Percentiles rank a stretch among this genome's conserved stretches.
Evolutionary conservation across 805 yeast species (phyloP).

Genomic region (Saturnispora serradocipensis): DNA sequence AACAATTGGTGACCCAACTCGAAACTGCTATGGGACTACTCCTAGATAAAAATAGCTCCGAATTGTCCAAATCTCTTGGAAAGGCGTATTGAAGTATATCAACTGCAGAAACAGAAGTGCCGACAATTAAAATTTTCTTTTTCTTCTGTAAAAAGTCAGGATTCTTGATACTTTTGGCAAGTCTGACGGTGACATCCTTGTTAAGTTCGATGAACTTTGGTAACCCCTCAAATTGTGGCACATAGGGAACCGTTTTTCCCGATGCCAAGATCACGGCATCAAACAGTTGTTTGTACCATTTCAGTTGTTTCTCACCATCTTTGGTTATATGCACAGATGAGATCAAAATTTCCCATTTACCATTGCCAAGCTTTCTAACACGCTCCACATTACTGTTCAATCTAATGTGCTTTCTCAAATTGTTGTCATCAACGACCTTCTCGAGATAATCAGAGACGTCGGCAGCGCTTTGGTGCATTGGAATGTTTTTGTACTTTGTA

Average conservation of each 20-base stretch:
- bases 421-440: slow-evolving; percentile 15
- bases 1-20: slow-evolving; percentile 10
- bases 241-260: slow-evolving; percentile 52
- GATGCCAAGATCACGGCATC: slow-evolving; percentile 58
- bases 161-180: slow-evolving; percentile 45
- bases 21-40: slow-evolving; percentile 1
- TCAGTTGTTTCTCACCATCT: slow-evolving; percentile 6
- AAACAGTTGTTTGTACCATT: slow-evolving; percentile 38
- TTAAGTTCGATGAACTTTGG: slow-evolving; percentile 30
- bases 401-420: slow-evolving; percentile 29
- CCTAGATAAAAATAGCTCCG: slow-evolving; percentile 17
- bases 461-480: slow-evolving; percentile 23
- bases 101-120: slow-evolving; percentile 33
- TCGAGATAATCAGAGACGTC: slow-evolving; percentile 16
- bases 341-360: slow-evolving; percentile 30
- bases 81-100: slow-evolving; percentile 33
- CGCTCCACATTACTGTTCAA: slow-evolving; percentile 35
- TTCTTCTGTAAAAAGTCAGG: slow-evolving; percentile 32
- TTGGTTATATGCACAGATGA: slow-evolving; percentile 11
- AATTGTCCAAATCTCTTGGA: slow-evolving; percentile 20
- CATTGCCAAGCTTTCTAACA: slow-evolving; percentile 22
- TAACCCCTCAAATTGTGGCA: slow-evolving; percentile 36
- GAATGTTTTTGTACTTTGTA: slow-evolving; percentile 9
- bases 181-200: slow-evolving; percentile 33
- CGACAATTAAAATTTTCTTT: slow-evolving; percentile 35